phyloP scores from a whole-genome alignment of 805 yeast genomes.

The Candida michaelii region DNA sequence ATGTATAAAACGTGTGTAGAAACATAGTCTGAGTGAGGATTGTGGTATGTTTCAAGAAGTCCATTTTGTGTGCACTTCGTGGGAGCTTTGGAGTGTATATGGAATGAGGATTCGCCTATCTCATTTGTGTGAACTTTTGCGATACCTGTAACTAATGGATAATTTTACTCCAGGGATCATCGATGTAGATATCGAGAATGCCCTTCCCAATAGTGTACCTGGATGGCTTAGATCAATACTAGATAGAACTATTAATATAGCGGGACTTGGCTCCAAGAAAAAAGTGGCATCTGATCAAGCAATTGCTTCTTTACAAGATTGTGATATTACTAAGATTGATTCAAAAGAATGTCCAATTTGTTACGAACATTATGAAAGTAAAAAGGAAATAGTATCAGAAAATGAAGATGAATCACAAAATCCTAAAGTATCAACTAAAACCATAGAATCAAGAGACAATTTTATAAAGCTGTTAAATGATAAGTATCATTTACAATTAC shows the following conservation, averaged over 20 bases:
- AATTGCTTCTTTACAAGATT: slow-evolving; percentile 30
- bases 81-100: no score
- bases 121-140: slow-evolving; percentile 1
- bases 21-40: not conserved
- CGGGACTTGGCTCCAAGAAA: slow-evolving; percentile 24
- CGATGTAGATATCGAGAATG: slow-evolving; percentile 21
- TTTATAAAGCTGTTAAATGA: not conserved
- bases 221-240: slow-evolving; percentile 34
- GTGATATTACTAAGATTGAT: slow-evolving; percentile 18
- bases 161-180: slow-evolving; percentile 16
- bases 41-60: no score
- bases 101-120: not conserved
- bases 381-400: not conserved
- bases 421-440: not conserved
- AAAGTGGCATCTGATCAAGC: slow-evolving; percentile 41
- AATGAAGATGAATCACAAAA: not conserved
- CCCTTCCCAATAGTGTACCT: slow-evolving; percentile 24
- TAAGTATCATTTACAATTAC: not conserved
- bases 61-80: no score
- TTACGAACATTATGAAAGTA: slow-evolving; percentile 32
- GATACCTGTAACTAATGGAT: slow-evolving; percentile 5
- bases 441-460: not conserved
- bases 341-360: slow-evolving; percentile 40
- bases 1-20: not conserved
- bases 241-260: slow-evolving; percentile 33